Conservation (phyloP, 768 basidiomycete genomes). For the Punctularia strigosozonata region DNA sequence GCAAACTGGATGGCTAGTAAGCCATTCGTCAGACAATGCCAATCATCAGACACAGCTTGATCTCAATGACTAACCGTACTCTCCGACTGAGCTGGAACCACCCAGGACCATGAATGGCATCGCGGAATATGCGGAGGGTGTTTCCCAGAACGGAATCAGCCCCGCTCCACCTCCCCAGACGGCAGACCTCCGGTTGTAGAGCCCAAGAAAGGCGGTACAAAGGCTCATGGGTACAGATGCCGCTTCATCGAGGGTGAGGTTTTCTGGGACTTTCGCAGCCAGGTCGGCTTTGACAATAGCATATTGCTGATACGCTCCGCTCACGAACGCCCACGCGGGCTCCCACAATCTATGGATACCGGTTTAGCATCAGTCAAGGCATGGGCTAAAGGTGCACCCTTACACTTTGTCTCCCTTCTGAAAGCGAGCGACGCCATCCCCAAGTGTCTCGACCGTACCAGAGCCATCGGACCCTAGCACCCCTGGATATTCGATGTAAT, state of each 20-base stretch:
- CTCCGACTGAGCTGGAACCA: slow-evolving; percentile 15
- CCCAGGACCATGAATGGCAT: slow-evolving; percentile 17
- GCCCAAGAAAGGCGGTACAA: slow-evolving; percentile 21
- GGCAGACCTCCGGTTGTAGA: slow-evolving; percentile 17
- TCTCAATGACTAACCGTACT: slow-evolving; percentile 10
- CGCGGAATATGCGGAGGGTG: slow-evolving; percentile 16
- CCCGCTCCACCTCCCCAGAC: slow-evolving; percentile 8
- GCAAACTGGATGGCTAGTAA: slow-evolving; percentile 13
- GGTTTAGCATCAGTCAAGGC: too few relatives aligned
- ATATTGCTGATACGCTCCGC: slow-evolving; percentile 11
- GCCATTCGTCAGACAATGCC: slow-evolving; percentile 1
- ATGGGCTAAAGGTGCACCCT: slow-evolving; percentile 7
- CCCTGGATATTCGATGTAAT: slow-evolving; percentile 24
- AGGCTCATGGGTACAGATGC: slow-evolving; percentile 24
- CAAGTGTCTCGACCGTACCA: slow-evolving; percentile 27
- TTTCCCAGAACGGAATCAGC: slow-evolving; percentile 15
- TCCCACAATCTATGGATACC: slow-evolving; percentile 3
- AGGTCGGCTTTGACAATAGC: slow-evolving; percentile 9
- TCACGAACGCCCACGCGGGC: not conserved
- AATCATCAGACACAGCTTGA: not conserved
- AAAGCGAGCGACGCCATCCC: slow-evolving; percentile 23
- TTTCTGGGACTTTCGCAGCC: slow-evolving; percentile 19
- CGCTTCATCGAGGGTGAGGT: slow-evolving; percentile 24
- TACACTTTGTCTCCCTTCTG: slow-evolving; percentile 27
- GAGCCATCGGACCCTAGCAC: slow-evolving; percentile 27